Percentiles rank a stretch among this genome's conserved stretches.
phyloP scores from a whole-genome alignment of 2,329 filamentous ascomycete species.

The Aspergillus awamori region DNA sequence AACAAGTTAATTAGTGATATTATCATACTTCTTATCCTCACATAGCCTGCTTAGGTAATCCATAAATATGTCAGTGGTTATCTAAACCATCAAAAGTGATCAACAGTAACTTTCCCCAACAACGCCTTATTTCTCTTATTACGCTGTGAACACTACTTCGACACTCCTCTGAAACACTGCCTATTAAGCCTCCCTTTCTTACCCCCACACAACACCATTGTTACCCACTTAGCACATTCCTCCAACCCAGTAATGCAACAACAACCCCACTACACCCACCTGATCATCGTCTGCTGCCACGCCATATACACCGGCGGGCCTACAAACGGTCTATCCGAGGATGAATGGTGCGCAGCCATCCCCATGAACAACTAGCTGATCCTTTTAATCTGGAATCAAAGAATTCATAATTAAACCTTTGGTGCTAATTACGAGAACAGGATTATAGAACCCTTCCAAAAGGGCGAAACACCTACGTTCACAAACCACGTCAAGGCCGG shows the following conservation, averaged over 20 bases:
- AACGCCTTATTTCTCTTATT: too few species aligned
- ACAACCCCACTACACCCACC: constrained; percentile 46
- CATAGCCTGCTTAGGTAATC: neutral
- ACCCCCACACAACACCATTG: neutral
- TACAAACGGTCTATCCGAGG: constrained; percentile 55
- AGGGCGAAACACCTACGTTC: constrained; percentile 77
- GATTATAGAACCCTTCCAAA: constrained; percentile 77
- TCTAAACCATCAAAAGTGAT: too few species aligned
- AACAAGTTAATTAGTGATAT: neutral
- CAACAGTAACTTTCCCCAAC: too few species aligned
- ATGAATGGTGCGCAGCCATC: constrained; percentile 57
- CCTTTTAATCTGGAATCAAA: neutral
- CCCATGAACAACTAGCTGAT: neutral
- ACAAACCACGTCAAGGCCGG: constrained; percentile 73
- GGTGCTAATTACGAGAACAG: constrained; percentile 35
- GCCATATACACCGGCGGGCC: constrained; percentile 71
- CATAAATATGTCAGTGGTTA: too few species aligned
- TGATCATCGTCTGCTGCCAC: constrained; percentile 84
- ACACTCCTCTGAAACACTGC: neutral
- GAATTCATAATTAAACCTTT: neutral
- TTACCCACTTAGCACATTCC: neutral
- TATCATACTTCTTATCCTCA: neutral
- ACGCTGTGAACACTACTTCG: neutral
- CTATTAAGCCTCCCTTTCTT: neutral
- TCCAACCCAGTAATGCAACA: neutral